Evolutionary conservation across 2,329 filamentous ascomycete genomes (phyloP).

Genomic region (Alternaria sp.): DNA sequence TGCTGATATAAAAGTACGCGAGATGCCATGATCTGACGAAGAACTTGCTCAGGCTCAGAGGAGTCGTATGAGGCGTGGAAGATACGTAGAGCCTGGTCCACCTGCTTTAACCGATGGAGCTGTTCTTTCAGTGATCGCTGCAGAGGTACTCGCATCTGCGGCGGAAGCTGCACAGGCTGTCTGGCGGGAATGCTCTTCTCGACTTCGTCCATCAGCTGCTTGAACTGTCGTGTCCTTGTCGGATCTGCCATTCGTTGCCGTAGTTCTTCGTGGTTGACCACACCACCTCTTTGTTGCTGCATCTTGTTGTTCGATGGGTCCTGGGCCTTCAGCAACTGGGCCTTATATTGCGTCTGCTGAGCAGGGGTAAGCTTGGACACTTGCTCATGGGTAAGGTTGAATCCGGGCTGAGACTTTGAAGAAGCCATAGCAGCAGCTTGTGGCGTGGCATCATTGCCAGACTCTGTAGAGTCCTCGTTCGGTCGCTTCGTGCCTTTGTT

Average conservation of each 20-base stretch:
- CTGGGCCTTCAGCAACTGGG: constrained; percentile 47
- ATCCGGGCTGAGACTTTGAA: constrained; percentile 42
- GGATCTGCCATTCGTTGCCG: constrained; percentile 39
- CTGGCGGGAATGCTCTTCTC: constrained; percentile 36
- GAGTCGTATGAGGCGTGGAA: constrained; percentile 41
- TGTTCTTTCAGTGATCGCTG: constrained; percentile 40
- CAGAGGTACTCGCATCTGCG: constrained; percentile 36
- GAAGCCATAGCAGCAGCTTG: constrained; percentile 50
- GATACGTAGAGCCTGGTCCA: constrained; percentile 43
- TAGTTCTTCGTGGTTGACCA: constrained; percentile 36
- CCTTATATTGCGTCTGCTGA: constrained; percentile 45
- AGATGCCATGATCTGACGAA: constrained; percentile 38
- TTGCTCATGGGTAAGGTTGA: constrained; percentile 46
- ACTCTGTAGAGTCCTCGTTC: constrained; percentile 55
- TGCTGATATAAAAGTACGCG: constrained; percentile 40
- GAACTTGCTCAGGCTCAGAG: constrained; percentile 35
- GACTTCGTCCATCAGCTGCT: constrained; percentile 40
- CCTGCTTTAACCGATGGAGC: constrained; percentile 36
- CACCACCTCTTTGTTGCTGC: constrained; percentile 34
- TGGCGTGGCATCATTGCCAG: constrained; percentile 42
- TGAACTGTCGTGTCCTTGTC: constrained; percentile 37
- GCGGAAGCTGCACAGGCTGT: constrained; percentile 32
- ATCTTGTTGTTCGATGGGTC: constrained; percentile 43
- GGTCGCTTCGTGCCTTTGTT: constrained; percentile 49
- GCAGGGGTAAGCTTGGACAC: constrained; percentile 44